Percentiles rank a stretch among this genome's conserved stretches.
phyloP scores from a whole-genome alignment of 768 basidiomycete species.

The Trametes elegans region DNA sequence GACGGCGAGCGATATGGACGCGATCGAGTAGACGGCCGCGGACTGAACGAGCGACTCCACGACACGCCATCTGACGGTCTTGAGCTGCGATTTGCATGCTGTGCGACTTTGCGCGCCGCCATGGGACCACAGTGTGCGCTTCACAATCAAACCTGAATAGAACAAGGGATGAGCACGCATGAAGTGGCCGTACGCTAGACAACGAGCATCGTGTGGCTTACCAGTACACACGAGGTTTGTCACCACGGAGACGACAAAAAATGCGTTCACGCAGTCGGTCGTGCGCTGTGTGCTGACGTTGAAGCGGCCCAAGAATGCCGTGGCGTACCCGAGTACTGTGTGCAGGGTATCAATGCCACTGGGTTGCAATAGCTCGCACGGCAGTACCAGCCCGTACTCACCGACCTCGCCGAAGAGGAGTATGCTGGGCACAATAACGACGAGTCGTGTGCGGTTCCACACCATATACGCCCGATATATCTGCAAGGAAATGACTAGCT shows the following conservation, averaged over 20 bases:
- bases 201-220: neutral
- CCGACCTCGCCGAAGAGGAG: conserved; percentile 8
- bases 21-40: conserved; percentile 13
- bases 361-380: neutral
- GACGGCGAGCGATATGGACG: conserved; percentile 12
- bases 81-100: neutral
- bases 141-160: conserved; percentile 5
- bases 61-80: conserved; percentile 6
- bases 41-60: conserved; percentile 16
- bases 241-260: conserved; percentile 7
- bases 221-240: conserved; percentile 9
- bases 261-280: conserved; percentile 9
- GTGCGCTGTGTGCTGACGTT: neutral
- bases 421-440: neutral
- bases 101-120: neutral
- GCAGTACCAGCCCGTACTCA: neutral
- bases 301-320: neutral
- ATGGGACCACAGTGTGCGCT: conserved; percentile 2
- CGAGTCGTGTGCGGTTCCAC: conserved; percentile 4
- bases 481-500: neutral
- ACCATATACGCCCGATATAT: conserved; percentile 12
- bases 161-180: neutral
- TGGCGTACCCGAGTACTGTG: conserved; percentile 4
- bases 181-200: neutral
- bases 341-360: too few species aligned